phyloP scores from a whole-genome alignment of 2,329 filamentous ascomycete genomes.

The Stachybotrys echinatus region DNA sequence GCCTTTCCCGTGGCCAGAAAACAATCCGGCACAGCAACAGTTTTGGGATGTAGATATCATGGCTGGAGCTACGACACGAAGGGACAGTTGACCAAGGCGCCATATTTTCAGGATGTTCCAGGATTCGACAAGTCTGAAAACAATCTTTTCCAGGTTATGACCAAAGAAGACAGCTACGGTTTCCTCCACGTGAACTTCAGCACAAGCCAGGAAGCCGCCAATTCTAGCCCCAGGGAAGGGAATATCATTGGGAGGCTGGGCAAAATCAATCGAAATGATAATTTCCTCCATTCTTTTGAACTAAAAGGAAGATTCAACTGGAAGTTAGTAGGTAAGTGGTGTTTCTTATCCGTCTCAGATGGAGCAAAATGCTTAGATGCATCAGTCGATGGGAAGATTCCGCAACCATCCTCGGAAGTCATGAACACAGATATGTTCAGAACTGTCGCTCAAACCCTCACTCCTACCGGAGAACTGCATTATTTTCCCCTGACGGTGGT shows the following conservation, averaged over 20 bases:
- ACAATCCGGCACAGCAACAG: conserved; percentile 26
- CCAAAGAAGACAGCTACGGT: conserved; percentile 1
- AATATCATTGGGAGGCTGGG: neutral
- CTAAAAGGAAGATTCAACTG: conserved; percentile 6
- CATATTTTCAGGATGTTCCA: conserved; percentile 30
- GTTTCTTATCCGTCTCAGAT: neutral
- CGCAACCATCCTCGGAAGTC: neutral
- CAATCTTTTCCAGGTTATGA: conserved; percentile 9
- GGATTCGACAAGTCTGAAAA: conserved; percentile 32
- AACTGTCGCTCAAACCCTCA: neutral
- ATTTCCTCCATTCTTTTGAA: conserved; percentile 2
- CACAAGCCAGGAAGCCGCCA: neutral
- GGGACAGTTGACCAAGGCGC: conserved; percentile 36
- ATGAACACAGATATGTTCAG: neutral
- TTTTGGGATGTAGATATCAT: conserved; percentile 38
- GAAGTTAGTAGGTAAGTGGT: conserved; percentile 5
- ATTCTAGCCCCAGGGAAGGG: neutral
- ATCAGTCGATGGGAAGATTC: neutral
- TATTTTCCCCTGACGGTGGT: neutral
- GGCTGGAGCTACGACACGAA: conserved; percentile 39
- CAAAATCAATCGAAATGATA: neutral
- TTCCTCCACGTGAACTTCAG: conserved; percentile 7
- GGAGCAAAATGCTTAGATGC: neutral
- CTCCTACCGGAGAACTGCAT: neutral
- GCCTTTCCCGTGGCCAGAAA: conserved; percentile 34